Evolutionary conservation across 2,329 filamentous ascomycete genomes (phyloP).

Genomic region (Paracoccidioides lutzii): DNA sequence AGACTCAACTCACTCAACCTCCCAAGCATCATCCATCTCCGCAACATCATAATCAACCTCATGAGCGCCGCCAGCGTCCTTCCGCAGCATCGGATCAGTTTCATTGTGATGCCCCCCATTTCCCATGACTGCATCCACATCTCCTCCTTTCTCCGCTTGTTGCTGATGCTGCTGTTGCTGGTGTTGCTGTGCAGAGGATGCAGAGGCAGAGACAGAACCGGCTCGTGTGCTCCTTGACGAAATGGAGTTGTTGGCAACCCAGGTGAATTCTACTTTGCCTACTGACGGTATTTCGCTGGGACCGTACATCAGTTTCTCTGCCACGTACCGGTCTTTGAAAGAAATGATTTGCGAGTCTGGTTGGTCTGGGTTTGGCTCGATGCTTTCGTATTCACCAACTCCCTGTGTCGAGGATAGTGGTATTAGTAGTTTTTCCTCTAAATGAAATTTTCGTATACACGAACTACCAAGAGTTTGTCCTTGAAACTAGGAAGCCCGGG

Average conservation of each 20-base stretch:
- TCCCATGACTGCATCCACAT: slow-evolving; percentile 21
- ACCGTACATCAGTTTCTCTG: slow-evolving; percentile 42
- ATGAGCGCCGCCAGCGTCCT: slow-evolving; percentile 14
- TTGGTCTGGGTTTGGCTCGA: slow-evolving; percentile 30
- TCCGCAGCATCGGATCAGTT: slow-evolving; percentile 11
- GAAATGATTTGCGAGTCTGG: slow-evolving; percentile 30
- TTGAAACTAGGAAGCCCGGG: too few relatives aligned
- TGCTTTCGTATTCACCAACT: slow-evolving; percentile 35
- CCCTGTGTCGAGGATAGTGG: slow-evolving; percentile 19
- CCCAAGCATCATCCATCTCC: slow-evolving; percentile 37
- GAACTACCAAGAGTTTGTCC: too few relatives aligned
- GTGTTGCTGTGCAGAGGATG: neutral
- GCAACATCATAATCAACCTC: slow-evolving; percentile 41
- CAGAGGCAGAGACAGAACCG: slow-evolving; percentile 9
- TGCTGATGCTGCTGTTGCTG: neutral
- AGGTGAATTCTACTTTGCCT: slow-evolving; percentile 42
- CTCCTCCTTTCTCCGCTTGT: slow-evolving; percentile 17
- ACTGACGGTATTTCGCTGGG: slow-evolving; percentile 37
- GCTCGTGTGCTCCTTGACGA: slow-evolving; percentile 6
- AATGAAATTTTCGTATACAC: neutral
- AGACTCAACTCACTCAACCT: slow-evolving; percentile 11
- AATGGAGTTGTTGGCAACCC: slow-evolving; percentile 31
- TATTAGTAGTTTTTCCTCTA: neutral
- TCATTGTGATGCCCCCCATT: slow-evolving; percentile 12
- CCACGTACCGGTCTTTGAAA: slow-evolving; percentile 39